These are phyloP conservation scores for Tolypocladium inflatum DNA, from an alignment of 2,329 filamentous ascomycete genomes.

Conservation along the genomic window DNA sequence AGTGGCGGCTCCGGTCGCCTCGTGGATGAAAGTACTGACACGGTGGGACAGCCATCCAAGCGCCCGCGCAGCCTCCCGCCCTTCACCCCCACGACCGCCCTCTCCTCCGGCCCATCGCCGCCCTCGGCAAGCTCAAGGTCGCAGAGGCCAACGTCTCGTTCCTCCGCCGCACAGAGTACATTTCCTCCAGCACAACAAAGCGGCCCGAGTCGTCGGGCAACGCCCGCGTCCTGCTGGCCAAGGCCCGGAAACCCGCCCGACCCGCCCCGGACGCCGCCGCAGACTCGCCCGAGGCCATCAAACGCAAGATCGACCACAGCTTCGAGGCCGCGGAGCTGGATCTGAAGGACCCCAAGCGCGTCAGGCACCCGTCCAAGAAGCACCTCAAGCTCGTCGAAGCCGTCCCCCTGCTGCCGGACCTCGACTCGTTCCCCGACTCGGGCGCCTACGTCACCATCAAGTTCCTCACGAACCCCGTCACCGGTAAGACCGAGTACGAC, in stretches of 20 bases:
- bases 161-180: slow-evolving; percentile 92
- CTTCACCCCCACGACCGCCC: slow-evolving; percentile 77
- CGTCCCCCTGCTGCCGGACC: slow-evolving; percentile 53
- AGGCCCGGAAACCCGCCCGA: slow-evolving; percentile 23
- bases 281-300: slow-evolving; percentile 57
- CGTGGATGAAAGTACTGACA: background rate
- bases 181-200: slow-evolving; percentile 52
- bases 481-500: slow-evolving; percentile 42
- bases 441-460: slow-evolving; percentile 63
- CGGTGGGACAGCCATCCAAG: slow-evolving; percentile 60
- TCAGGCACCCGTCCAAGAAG: slow-evolving; percentile 50
- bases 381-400: slow-evolving; percentile 49
- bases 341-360: slow-evolving; percentile 41
- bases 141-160: slow-evolving; percentile 79
- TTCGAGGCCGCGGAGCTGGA: slow-evolving; percentile 46
- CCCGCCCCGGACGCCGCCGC: slow-evolving; percentile 49
- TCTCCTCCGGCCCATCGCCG: slow-evolving; percentile 73
- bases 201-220: slow-evolving; percentile 37
- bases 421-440: slow-evolving; percentile 59
- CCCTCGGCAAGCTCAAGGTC: slow-evolving; percentile 74
- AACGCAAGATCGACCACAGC: slow-evolving; percentile 55
- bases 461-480: slow-evolving; percentile 56
- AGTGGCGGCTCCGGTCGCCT: slow-evolving; percentile 7
- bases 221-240: slow-evolving; percentile 24
- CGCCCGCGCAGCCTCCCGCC: slow-evolving; percentile 58